Percentiles rank a stretch among this genome's conserved stretches.
phyloP scores from a whole-genome alignment of 495 filamentous ascomycete species.

The Glutinoglossum americanum region DNA sequence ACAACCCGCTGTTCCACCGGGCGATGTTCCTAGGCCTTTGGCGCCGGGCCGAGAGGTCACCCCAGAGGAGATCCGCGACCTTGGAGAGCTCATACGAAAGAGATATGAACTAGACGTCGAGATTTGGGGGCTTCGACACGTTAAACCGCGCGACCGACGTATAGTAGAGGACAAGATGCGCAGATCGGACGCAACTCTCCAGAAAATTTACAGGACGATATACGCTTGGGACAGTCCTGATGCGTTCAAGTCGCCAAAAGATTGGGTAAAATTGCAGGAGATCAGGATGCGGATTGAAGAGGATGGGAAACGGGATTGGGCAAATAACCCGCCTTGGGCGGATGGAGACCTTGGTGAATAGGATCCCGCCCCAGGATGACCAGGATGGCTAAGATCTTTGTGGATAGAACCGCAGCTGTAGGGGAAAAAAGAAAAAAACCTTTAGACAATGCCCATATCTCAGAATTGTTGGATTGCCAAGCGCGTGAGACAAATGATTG shows the following conservation, averaged over 20 bases:
- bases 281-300: not conserved
- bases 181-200: not conserved
- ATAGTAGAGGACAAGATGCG: conserved; percentile 5
- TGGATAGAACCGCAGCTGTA: too few relatives aligned
- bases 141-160: not conserved
- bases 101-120: conserved; percentile 5
- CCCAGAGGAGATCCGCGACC: conserved; percentile 2
- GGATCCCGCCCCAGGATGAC: too few relatives aligned
- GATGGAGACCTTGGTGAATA: too few relatives aligned
- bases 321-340: not conserved
- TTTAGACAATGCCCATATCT: too few relatives aligned
- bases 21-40: not conserved
- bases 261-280: not conserved
- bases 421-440: too few relatives aligned
- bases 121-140: conserved; percentile 3
- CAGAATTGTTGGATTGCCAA: too few relatives aligned
- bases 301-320: not conserved
- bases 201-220: not conserved
- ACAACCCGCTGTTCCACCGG: not conserved
- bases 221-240: not conserved
- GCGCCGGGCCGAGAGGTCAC: not conserved
- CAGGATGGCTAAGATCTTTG: too few relatives aligned
- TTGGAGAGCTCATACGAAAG: conserved; percentile 6
- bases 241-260: not conserved
- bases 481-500: too few relatives aligned